These are phyloP conservation scores for Fusarium metavorans DNA, from an alignment of 2,329 filamentous ascomycete species.

Conservation along the genomic window DNA sequence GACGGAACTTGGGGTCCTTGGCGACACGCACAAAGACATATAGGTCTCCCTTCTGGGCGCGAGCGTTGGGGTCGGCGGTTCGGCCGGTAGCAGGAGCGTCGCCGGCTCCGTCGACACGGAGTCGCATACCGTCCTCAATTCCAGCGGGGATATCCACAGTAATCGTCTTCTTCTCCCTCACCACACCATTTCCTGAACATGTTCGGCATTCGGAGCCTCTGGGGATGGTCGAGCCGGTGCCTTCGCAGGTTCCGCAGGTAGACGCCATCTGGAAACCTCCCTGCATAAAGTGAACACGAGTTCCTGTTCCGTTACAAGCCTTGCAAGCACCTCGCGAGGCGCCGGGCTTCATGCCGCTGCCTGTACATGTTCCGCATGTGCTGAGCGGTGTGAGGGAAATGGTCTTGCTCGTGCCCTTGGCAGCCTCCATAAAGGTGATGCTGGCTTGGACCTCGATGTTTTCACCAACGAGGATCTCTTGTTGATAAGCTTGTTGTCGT, in stretches of 20 bases:
- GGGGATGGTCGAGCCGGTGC: conserved; percentile 81
- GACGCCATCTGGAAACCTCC: conserved; percentile 97
- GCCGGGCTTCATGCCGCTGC: conserved; percentile 86
- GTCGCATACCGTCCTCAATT: conserved; percentile 95
- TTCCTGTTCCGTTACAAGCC: conserved; percentile 87
- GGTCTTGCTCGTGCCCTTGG: conserved; percentile 90
- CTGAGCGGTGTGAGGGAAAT: conserved; percentile 86
- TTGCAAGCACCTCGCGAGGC: conserved; percentile 79
- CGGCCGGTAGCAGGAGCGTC: conserved; percentile 85
- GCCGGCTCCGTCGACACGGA: conserved; percentile 87
- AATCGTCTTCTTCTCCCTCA: conserved; percentile 85
- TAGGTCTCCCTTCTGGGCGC: conserved; percentile 84
- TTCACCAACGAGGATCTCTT: conserved; percentile 90
- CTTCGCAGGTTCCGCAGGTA: conserved; percentile 85
- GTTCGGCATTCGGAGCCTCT: conserved; percentile 83
- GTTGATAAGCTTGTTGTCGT: conserved; percentile 72
- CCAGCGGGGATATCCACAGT: conserved; percentile 93
- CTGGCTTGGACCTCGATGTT: conserved; percentile 95
- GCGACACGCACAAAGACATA: conserved; percentile 92
- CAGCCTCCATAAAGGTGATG: conserved; percentile 96
- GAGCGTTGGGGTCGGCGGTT: conserved; percentile 70
- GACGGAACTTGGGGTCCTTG: conserved; percentile 89
- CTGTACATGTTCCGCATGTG: conserved; percentile 84
- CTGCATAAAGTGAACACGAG: conserved; percentile 87
- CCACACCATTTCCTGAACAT: conserved; percentile 86